phyloP scores from a whole-genome alignment of 2,329 filamentous ascomycete species.

The Zymoseptoria tritici region DNA sequence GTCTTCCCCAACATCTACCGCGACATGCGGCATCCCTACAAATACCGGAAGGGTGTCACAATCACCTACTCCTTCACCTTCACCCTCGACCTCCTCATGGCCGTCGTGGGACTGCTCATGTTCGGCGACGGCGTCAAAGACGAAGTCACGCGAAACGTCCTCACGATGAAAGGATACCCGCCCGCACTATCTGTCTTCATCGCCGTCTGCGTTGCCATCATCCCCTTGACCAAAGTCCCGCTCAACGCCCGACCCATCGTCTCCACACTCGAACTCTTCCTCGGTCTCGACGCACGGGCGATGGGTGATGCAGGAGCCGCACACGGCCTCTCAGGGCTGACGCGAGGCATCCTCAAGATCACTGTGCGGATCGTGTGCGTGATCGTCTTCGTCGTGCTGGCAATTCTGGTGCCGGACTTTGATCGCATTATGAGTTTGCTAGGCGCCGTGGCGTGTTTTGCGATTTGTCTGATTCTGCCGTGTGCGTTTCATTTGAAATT shows the following conservation, averaged over 20 bases:
- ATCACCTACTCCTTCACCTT: constrained; percentile 81
- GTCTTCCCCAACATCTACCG: constrained; percentile 81
- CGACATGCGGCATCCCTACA: constrained; percentile 74
- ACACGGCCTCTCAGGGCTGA: constrained; percentile 48
- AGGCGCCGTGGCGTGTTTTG: constrained; percentile 83
- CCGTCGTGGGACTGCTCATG: constrained; percentile 82
- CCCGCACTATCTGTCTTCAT: constrained; percentile 66
- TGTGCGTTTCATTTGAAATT: constrained; percentile 85
- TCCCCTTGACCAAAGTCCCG: constrained; percentile 83
- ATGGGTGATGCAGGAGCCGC: constrained; percentile 46
- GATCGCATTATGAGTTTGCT: constrained; percentile 88
- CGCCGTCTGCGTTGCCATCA: constrained; percentile 81
- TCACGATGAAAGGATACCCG: constrained; percentile 62
- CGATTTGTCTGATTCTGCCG: constrained; percentile 87
- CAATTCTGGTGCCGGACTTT: constrained; percentile 68
- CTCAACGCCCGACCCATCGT: constrained; percentile 71
- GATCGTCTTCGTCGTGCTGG: constrained; percentile 66
- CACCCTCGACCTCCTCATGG: constrained; percentile 71
- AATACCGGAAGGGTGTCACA: constrained; percentile 67
- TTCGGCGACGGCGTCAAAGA: constrained; percentile 84
- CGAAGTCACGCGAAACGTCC: constrained; percentile 85
- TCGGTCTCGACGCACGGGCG: constrained; percentile 58
- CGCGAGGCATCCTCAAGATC: constrained; percentile 52
- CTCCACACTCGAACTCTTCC: constrained; percentile 72
- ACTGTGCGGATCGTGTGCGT: constrained; percentile 59